Percentiles rank a stretch among this genome's conserved stretches.
Evolutionary conservation across 2,329 filamentous ascomycete genomes (phyloP).

Genomic region (Claviceps quebecensis): DNA sequence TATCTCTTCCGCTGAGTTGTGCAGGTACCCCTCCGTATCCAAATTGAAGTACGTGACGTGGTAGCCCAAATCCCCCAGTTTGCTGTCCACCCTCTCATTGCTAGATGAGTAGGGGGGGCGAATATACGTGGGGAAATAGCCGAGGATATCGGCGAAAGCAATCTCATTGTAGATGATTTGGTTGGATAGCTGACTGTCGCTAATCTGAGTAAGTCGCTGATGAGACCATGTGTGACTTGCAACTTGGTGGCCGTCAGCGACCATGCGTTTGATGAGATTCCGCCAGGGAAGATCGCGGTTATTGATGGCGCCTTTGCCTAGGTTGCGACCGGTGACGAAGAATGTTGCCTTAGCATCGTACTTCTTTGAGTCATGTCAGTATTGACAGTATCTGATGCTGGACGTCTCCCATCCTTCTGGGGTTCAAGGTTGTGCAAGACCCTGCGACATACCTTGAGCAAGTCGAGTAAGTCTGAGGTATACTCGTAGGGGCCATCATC

Average conservation of each 20-base stretch:
- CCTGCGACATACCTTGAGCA: slow-evolving; percentile 12
- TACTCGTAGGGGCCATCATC: slow-evolving; percentile 32
- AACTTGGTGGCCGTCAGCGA: slow-evolving; percentile 43
- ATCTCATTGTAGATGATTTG: slow-evolving; percentile 31
- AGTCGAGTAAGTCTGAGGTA: slow-evolving; percentile 26
- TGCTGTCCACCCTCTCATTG: slow-evolving; percentile 22
- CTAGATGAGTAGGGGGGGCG: slow-evolving; percentile 33
- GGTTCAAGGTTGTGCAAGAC: not conserved
- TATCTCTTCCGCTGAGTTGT: slow-evolving; percentile 34
- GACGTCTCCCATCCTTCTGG: not conserved
- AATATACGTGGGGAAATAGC: slow-evolving; percentile 29
- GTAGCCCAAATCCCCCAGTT: slow-evolving; percentile 34
- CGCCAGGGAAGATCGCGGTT: slow-evolving; percentile 21
- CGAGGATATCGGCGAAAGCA: slow-evolving; percentile 26
- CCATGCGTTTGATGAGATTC: slow-evolving; percentile 28
- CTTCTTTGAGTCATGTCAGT: slow-evolving; percentile 12
- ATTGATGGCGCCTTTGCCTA: slow-evolving; percentile 29
- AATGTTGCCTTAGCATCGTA: slow-evolving; percentile 25
- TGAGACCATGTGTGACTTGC: slow-evolving; percentile 39
- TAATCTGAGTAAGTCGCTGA: slow-evolving; percentile 25
- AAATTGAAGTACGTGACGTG: slow-evolving; percentile 46
- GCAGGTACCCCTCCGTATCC: slow-evolving; percentile 46
- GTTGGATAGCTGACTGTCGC: slow-evolving; percentile 17
- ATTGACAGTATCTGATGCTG: not conserved
- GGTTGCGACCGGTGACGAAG: slow-evolving; percentile 22